Evolutionary conservation across 108 stramenopile species (phyloP).

Genomic region (Fragilariopsis cylindrus): DNA sequence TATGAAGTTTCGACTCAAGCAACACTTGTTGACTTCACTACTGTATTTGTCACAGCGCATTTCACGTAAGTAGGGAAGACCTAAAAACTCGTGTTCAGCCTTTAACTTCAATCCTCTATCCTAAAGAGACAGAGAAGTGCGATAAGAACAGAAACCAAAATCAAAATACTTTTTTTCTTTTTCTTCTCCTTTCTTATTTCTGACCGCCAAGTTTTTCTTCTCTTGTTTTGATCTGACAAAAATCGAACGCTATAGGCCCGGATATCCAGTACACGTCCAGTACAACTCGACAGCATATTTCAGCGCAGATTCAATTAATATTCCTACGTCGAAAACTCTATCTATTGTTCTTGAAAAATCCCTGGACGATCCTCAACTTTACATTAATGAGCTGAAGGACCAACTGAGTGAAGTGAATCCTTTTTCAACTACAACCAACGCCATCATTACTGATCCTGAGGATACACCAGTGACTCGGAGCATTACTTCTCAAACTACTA

Average conservation of each 20-base stretch:
- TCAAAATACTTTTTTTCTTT: not conserved
- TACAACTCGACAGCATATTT: constrained; percentile 32
- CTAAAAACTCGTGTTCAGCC: not conserved
- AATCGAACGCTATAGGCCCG: constrained; percentile 10
- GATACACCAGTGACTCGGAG: not conserved
- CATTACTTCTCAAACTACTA: not conserved
- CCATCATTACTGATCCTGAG: not conserved
- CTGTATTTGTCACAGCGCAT: constrained; percentile 20
- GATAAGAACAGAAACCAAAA: too few species aligned
- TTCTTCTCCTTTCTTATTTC: not conserved
- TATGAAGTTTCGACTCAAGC: constrained; percentile 16
- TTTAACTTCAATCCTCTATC: too few species aligned
- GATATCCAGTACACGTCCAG: constrained; percentile 19
- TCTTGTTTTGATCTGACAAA: not conserved
- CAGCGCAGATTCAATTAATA: not conserved
- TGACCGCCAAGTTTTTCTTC: not conserved
- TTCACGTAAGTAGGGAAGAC: constrained; percentile 13
- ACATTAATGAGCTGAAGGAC: constrained; percentile 8
- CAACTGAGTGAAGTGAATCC: constrained; percentile 22
- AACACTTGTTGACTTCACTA: constrained; percentile 20
- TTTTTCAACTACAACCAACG: constrained; percentile 23
- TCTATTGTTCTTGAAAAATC: constrained; percentile 8
- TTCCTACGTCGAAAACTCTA: constrained; percentile 20
- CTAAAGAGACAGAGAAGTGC: too few species aligned
- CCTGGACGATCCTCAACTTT: constrained; percentile 11